Conservation (phyloP, 2,329 filamentous ascomycete genomes). For the Phialemoniopsis sp. region DNA sequence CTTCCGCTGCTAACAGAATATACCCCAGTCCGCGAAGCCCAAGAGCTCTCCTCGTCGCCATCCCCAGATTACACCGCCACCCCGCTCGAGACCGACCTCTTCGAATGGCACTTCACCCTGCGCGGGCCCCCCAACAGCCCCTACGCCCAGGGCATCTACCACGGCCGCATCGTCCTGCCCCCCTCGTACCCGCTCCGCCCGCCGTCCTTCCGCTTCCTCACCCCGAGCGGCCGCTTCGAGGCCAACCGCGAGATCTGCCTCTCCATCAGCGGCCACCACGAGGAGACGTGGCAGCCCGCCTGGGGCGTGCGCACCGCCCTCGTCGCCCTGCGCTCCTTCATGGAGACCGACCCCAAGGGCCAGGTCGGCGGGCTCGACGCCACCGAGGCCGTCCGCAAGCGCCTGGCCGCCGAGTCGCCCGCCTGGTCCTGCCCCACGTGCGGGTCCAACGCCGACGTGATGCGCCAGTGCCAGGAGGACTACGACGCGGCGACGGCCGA, state of each 20-base stretch:
- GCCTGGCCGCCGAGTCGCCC: conserved; percentile 64
- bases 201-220: conserved; percentile 92
- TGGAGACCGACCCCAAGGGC: conserved; percentile 84
- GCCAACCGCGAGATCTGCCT: conserved; percentile 96
- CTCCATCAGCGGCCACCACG: conserved; percentile 89
- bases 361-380: conserved; percentile 89
- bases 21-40: conserved; percentile 75
- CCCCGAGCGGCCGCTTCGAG: conserved; percentile 88
- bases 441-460: conserved; percentile 66
- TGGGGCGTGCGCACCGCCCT: conserved; percentile 94
- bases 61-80: conserved; percentile 82
- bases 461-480: conserved; percentile 51
- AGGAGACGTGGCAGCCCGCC: conserved; percentile 97
- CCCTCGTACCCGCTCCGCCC: conserved; percentile 87
- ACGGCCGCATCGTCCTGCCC: conserved; percentile 90
- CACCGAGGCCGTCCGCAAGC: conserved; percentile 59
- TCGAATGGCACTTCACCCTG: conserved; percentile 99
- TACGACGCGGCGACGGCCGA: conserved; percentile 42
- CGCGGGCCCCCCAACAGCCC: conserved; percentile 78
- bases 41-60: conserved; percentile 75
- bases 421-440: conserved; percentile 69
- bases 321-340: conserved; percentile 76
- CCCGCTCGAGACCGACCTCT: conserved; percentile 84
- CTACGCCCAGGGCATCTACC: conserved; percentile 82
- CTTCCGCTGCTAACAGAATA: neutral